Evolutionary conservation across 1,139 yeast species (phyloP).

Genomic region (Tardiomyces digboiensis): DNA sequence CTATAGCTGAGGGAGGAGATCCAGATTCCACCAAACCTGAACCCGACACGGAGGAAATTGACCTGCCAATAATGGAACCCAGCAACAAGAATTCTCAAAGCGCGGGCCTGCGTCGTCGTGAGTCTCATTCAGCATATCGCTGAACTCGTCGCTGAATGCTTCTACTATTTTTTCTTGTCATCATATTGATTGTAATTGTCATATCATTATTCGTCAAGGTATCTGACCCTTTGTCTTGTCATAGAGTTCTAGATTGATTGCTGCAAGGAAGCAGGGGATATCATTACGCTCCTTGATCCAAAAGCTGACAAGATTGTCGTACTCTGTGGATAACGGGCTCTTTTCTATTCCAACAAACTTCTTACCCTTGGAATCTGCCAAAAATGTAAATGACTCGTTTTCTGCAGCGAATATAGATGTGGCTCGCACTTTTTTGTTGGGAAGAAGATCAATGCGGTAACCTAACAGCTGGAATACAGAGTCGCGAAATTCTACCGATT

Average conservation of each 20-base stretch:
- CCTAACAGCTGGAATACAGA: constrained; percentile 66
- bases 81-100: background rate
- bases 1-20: background rate
- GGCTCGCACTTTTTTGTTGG: constrained; percentile 57
- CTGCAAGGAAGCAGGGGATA: constrained; percentile 73
- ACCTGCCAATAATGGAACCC: background rate
- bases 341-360: constrained; percentile 25
- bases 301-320: constrained; percentile 47
- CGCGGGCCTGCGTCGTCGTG: background rate
- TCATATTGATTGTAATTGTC: background rate
- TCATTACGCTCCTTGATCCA: constrained; percentile 68
- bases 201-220: background rate
- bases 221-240: constrained; percentile 22
- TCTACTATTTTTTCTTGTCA: background rate
- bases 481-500: constrained; percentile 65
- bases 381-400: constrained; percentile 28
- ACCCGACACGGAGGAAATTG: background rate
- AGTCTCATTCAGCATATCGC: background rate
- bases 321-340: constrained; percentile 34
- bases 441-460: constrained; percentile 61
- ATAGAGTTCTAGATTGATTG: constrained; percentile 58
- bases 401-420: constrained; percentile 42
- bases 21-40: background rate
- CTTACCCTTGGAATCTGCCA: constrained; percentile 22
- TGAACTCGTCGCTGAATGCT: background rate